Evolutionary conservation across 2,329 filamentous ascomycete genomes (phyloP).

Genomic region (Sporothrix protearum): DNA sequence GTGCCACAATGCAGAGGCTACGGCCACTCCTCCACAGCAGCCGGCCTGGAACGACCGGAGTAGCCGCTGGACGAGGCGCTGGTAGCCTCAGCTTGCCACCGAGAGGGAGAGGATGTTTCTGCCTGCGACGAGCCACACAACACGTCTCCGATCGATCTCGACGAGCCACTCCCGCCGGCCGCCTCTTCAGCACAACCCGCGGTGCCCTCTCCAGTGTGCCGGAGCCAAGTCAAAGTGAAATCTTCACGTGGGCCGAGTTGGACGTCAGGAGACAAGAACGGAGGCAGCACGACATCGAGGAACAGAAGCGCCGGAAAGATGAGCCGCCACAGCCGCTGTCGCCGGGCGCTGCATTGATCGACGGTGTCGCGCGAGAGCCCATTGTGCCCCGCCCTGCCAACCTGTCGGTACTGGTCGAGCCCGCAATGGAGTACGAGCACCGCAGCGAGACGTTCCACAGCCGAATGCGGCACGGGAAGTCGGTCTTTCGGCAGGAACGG

Average conservation of each 20-base stretch:
- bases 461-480: constrained; percentile 28
- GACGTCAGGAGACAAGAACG: constrained; percentile 12
- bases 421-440: constrained; percentile 28
- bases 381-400: constrained; percentile 21
- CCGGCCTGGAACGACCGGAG: background rate
- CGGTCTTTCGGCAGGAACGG: constrained; percentile 39
- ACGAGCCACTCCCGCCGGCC: background rate
- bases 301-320: background rate
- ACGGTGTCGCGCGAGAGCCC: constrained; percentile 30
- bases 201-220: background rate
- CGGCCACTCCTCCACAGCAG: background rate
- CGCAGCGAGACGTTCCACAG: constrained; percentile 30
- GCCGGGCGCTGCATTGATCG: constrained; percentile 27
- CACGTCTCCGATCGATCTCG: no score
- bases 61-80: background rate
- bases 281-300: background rate
- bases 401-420: constrained; percentile 34
- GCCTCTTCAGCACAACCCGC: constrained; percentile 14
- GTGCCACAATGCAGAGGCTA: constrained; percentile 10
- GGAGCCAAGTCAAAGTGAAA: background rate
- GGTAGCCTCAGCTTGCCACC: background rate
- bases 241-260: constrained; percentile 20
- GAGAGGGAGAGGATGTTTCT: no score
- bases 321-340: constrained; percentile 2
- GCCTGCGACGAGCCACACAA: background rate